Evolutionary conservation across 2,329 filamentous ascomycete species (phyloP), one percentile per base, ranked within the genome.

Genomic region (Alternaria incomplexa): DNA sequence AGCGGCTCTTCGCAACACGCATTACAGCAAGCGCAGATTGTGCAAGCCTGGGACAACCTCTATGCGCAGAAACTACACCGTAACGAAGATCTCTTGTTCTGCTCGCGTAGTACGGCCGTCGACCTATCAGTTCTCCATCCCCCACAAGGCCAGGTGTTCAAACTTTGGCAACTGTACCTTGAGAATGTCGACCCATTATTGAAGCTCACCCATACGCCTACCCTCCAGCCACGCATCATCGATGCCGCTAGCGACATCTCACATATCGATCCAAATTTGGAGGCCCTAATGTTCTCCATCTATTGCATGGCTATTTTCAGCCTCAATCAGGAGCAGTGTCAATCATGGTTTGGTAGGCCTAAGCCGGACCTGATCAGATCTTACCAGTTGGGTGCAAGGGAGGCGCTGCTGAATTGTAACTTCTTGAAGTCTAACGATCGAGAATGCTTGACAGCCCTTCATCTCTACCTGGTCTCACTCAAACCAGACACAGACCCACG

Each of bases 131-230:
- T 84, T 43, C 81, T 91, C 6, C 90, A 92, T 72, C 91, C 91
- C 1, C 73, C 88, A 1, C 87, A 89, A 1, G 87, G 86, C 1
- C 89, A 91, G 62, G 89, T 91, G 56, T 85, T 87, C 1, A 88
- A 87, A 54, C 84, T 95, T 8, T 95, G 92, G 92, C 90, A 93
- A 73, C 82, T 89, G 6, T 93, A 90, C 69, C 81, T 93, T 11
- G 89, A 78, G 13, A 77, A 77, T 30, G 62, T 78, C n/a, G 73
- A 77, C 20, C 75, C 77, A 8, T 54, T 78, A 6, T 51, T 78
- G 15, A 74, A 73, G 43, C 65, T 77, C 13, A 71, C 70, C 1
- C 77, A 78, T 51, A 68, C 69, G 7, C 74, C 76, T 7, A 77
- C 72, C 5, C 60, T 78, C 58, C 28, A 89, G 91, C 71, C 84